These are phyloP conservation scores for Leccinum subgranulosum DNA, from an alignment of 768 basidiomycete species.

Conservation along the genomic window DNA sequence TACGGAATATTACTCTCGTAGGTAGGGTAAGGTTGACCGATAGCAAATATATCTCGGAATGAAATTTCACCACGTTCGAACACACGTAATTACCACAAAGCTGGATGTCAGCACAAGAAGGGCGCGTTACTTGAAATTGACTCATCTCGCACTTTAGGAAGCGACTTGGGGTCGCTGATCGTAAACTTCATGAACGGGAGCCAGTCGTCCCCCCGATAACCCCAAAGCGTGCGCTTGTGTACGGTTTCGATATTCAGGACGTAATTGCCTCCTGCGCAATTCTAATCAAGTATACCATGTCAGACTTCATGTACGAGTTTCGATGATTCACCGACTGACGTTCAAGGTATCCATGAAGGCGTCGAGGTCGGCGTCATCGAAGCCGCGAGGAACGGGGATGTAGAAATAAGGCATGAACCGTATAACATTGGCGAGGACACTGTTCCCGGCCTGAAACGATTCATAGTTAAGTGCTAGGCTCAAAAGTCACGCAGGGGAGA, in stretches of 20 bases:
- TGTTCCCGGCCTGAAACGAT: slow-evolving; percentile 67
- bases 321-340: slow-evolving; percentile 41
- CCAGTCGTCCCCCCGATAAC: slow-evolving; percentile 79
- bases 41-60: slow-evolving; percentile 58
- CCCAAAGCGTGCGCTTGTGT: slow-evolving; percentile 76
- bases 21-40: slow-evolving; percentile 53
- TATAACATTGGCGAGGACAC: slow-evolving; percentile 79
- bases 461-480: slow-evolving; percentile 1
- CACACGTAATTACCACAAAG: slow-evolving; percentile 41
- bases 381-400: slow-evolving; percentile 81
- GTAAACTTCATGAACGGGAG: slow-evolving; percentile 85
- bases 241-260: slow-evolving; percentile 58
- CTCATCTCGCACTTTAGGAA: slow-evolving; percentile 93
- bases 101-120: slow-evolving; percentile 12
- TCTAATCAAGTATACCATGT: slow-evolving; percentile 11
- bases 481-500: neutral
- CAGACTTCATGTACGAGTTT: neutral
- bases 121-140: slow-evolving; percentile 22
- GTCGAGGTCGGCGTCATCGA: slow-evolving; percentile 61
- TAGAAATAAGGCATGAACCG: slow-evolving; percentile 95
- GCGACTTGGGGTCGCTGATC: slow-evolving; percentile 62
- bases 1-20: slow-evolving; percentile 96
- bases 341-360: slow-evolving; percentile 71
- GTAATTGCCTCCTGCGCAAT: slow-evolving; percentile 29
- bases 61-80: slow-evolving; percentile 75